Evolutionary conservation across 2,329 filamentous ascomycete species (phyloP).

Genomic region (Amauroascus niger): DNA sequence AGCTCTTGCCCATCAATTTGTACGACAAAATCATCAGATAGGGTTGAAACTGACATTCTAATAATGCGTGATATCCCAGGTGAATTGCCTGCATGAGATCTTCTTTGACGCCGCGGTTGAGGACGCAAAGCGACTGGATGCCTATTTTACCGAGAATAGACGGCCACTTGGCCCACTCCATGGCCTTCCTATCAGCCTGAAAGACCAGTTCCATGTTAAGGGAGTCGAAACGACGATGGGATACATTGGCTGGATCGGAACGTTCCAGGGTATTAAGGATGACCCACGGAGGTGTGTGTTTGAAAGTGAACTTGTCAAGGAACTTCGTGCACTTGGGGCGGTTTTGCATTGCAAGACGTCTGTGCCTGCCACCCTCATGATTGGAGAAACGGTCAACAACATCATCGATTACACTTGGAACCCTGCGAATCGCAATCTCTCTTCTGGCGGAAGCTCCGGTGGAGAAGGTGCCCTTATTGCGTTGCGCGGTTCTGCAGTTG

Average conservation of each 20-base stretch:
- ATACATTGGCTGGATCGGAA: slow-evolving; percentile 37
- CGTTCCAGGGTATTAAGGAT: slow-evolving; percentile 48
- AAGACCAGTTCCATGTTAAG: slow-evolving; percentile 22
- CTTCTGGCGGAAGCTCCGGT: slow-evolving; percentile 49
- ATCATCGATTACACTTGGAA: slow-evolving; percentile 51
- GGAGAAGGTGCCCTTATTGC: slow-evolving; percentile 49
- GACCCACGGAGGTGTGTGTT: slow-evolving; percentile 41
- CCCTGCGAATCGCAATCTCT: slow-evolving; percentile 47
- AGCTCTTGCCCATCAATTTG: slow-evolving; percentile 15
- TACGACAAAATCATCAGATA: neutral
- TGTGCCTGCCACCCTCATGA: slow-evolving; percentile 48
- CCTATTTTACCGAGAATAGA: slow-evolving; percentile 35
- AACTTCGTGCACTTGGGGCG: slow-evolving; percentile 46
- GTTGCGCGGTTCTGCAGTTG: slow-evolving; percentile 44
- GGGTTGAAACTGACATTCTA: neutral
- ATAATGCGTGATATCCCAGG: neutral
- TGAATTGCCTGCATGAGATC: slow-evolving; percentile 17
- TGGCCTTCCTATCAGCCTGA: slow-evolving; percentile 24
- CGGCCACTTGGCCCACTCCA: slow-evolving; percentile 25
- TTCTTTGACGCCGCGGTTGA: slow-evolving; percentile 22
- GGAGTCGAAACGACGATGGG: slow-evolving; percentile 16
- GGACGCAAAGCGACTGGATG: slow-evolving; percentile 22
- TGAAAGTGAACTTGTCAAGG: slow-evolving; percentile 50
- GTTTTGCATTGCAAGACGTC: slow-evolving; percentile 48
- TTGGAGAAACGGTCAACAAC: slow-evolving; percentile 52